A percentile compares a stretch with the other conserved stretches of the same genome.
Conservation (phyloP, 148 eudicot species). For the Mesembryanthemum crystallinum region DNA sequence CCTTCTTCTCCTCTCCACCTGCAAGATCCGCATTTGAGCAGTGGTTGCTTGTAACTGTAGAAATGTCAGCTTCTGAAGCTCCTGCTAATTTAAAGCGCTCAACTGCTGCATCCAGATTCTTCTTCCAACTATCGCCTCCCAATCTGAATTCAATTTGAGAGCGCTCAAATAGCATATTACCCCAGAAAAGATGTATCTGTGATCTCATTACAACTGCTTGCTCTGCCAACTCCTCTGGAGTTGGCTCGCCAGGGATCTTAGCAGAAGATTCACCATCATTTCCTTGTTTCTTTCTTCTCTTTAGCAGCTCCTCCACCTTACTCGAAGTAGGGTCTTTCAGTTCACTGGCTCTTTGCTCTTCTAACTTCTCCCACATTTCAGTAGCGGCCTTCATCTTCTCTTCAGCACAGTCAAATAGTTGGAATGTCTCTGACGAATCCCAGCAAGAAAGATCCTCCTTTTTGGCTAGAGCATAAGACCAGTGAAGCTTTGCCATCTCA, state of each 20-base stretch:
- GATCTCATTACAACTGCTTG: constrained; percentile 90
- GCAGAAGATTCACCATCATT: constrained; percentile 49
- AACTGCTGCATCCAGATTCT: constrained; percentile 66
- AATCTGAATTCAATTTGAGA: constrained; percentile 83
- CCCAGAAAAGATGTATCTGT: constrained; percentile 95
- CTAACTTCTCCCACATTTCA: constrained; percentile 89
- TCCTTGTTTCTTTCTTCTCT: constrained; percentile 60
- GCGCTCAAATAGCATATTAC: constrained; percentile 88
- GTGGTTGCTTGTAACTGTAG: constrained; percentile 71
- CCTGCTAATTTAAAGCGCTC: constrained; percentile 90
- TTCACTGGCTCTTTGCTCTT: constrained; percentile 80
- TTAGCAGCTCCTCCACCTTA: constrained; percentile 61
- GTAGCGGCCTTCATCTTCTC: constrained; percentile 88
- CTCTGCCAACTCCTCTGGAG: constrained; percentile 82
- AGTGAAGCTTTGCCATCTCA: constrained; percentile 95
- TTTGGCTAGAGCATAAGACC: constrained; percentile 81
- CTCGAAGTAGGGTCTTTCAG: constrained; percentile 57
- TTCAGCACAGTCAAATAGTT: constrained; percentile 78
- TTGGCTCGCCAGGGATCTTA: constrained; percentile 49
- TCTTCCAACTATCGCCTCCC: constrained; percentile 54
- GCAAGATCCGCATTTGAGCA: constrained; percentile 56
- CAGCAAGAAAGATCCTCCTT: constrained; percentile 72
- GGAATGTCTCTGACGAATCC: constrained; percentile 65
- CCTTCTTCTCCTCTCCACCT: constrained; percentile 45
- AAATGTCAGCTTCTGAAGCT: constrained; percentile 84